Base-by-base conservation (phyloP, 164 flowering plant species). In the Nymphaea colorata region DNA sequence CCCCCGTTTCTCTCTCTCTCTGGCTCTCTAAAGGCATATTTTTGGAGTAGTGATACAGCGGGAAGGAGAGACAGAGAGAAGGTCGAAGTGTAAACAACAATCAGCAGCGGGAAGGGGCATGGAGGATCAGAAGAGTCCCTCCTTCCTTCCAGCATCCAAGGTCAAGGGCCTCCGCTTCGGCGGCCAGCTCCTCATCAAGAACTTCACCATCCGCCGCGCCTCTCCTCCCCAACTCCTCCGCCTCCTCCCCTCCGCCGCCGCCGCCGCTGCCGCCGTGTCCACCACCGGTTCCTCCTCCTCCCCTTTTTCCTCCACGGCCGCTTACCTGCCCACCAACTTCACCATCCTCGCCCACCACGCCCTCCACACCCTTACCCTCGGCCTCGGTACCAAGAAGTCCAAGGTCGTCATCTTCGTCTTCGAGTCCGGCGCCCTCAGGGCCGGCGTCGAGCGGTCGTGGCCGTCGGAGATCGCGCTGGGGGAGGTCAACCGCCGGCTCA, bases 311-410 rank as follows among this genome's bases (percentile, higher is more conserved):
- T 87, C 98, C 61, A 82, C 90, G 55, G 73, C 85, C 41, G 85
- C 96, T 15, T 91, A 69, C 73, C 45, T 93, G 64, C 98, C 98
- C 3, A 91, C 98, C 51, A 93, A 89, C 81, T 93, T 93, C 93
- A 91, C 97, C 42, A 89, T 93, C 72, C 66, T 93, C 43, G 96
- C 98, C 0, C 97, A 93, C 85, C 98, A 88, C 59, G 98, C 97
- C 0, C 89, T 93, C 96, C 94, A 93, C 79, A 93, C 97, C 4
- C 85, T 93, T 18, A 93, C 97, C 0, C 85, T 93, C 0, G 98
- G 98, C 60, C 88, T 93, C 1, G 98, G 98, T 12, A 93, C 98
- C 67, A 89, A 83, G 74, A 93, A 91, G 59, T 93, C 98, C 17
- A 93, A 93, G 69, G 90, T 93, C 3, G 61, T 90, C 0, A n/a